Evolutionary conservation across 352 stramenopile genomes (phyloP).

Genomic region (Globisporangium carolinianum): DNA sequence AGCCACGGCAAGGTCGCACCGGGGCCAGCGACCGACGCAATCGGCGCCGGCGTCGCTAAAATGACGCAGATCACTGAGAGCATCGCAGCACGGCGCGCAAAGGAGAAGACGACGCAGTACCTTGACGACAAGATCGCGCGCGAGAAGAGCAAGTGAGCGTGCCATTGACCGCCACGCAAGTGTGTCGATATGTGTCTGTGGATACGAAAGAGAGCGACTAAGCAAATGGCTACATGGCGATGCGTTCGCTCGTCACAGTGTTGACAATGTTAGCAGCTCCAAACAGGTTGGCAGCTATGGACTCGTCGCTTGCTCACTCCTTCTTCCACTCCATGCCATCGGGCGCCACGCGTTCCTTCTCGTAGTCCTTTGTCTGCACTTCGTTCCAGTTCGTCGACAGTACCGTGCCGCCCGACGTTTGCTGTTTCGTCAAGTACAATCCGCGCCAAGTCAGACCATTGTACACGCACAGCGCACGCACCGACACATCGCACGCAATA

Average conservation of each 20-base stretch:
- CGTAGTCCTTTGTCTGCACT: constrained; percentile 86
- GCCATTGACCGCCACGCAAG: no score
- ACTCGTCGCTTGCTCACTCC: constrained; percentile 11
- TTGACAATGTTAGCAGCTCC: no score
- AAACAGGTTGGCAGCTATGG: no score
- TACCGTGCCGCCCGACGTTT: constrained; percentile 91
- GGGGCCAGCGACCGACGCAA: constrained; percentile 29
- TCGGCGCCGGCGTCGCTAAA: constrained; percentile 64
- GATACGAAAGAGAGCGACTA: not conserved
- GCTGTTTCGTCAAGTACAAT: constrained; percentile 22
- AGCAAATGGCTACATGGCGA: not conserved
- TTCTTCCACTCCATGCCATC: constrained; percentile 91
- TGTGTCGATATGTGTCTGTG: not conserved
- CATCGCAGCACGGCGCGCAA: constrained; percentile 53
- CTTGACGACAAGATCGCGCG: constrained; percentile 69
- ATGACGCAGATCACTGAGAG: constrained; percentile 74
- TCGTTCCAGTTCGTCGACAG: constrained; percentile 91
- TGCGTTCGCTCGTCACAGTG: not conserved
- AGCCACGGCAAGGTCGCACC: constrained; percentile 42
- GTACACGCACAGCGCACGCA: not conserved
- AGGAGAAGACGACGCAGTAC: constrained; percentile 74
- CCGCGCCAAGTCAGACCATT: not conserved
- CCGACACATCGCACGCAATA: no score
- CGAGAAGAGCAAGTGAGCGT: constrained; percentile 24
- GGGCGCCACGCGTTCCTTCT: constrained; percentile 78